Base-by-base conservation (phyloP, 441 rosid genomes). In the Gossypium davidsonii region DNA sequence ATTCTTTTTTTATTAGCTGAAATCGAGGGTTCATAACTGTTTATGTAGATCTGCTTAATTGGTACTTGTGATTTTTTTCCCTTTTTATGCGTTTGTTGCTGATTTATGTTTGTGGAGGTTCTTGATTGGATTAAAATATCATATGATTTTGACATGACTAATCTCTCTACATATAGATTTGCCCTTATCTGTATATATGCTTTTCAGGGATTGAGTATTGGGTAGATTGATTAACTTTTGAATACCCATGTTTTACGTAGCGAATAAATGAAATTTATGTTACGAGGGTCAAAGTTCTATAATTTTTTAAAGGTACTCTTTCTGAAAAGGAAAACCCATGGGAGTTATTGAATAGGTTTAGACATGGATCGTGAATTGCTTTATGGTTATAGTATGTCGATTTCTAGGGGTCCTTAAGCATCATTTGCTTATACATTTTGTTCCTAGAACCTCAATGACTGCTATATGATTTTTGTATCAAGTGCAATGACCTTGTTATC, bases 11-110 rank as follows among this genome's bases (percentile, higher is more conserved):
- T 26, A 23, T 70, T 42, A 11, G 37, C 34, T 15, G 58, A 11
- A 31, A 68, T 68, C 21, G 56, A 34, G 70, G 39, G 65, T 20
- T 74, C 26, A 21, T 58, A 34, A 53, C 66, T 71, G 9, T 21
- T 62, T 51, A 56, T 59, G 5, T 75, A 71, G 80, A 74, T 76
- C 49, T 74, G 71, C 26, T 72, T 4, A 2, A 70, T 23, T 4
- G 21, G 10, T 15, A 10, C 62, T 48, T 6, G 1, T 9, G 25
- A 10, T 21, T 17, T 60, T 42, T 68, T 25, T 17, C 6, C 7
- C 1, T 3, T 18, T 10, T 71, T 48, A 21, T 71, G 26, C 39
- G 8, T 20, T 25, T 34, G 14, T 25, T 21, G 17, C 2, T 6
- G 61, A 57, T 57, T 3, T 57, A 21, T 57, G 31, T 57, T 57